These are phyloP conservation scores for Aspergillus sclerotioniger DNA, from an alignment of 495 filamentous ascomycete species.

Conservation along the genomic window DNA sequence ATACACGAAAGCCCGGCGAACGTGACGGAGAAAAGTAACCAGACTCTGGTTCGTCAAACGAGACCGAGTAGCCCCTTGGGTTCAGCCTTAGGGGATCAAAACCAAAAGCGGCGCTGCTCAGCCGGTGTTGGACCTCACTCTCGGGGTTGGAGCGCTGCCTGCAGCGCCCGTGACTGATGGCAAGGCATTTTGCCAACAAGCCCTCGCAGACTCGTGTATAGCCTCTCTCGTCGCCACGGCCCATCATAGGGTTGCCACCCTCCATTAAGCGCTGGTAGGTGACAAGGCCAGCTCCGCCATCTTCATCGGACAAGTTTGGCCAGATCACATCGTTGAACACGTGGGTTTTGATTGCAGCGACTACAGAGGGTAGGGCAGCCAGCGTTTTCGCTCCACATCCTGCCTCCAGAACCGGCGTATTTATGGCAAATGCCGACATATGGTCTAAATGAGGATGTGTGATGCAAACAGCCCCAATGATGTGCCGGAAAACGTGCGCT, in stretches of 20 bases:
- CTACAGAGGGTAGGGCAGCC: constrained; percentile 79
- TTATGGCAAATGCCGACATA: constrained; percentile 85
- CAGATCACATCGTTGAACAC: constrained; percentile 98
- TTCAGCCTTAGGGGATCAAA: constrained; percentile 28
- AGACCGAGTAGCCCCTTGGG: constrained; percentile 21
- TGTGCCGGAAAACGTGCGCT: constrained; percentile 66
- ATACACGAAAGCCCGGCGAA: constrained; percentile 19
- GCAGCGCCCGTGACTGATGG: constrained; percentile 84
- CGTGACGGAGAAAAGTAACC: constrained; percentile 23
- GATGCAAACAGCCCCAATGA: constrained; percentile 85
- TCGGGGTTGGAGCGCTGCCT: constrained; percentile 60
- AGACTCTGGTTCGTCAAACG: constrained; percentile 30
- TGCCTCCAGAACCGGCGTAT: constrained; percentile 78
- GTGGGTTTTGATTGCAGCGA: constrained; percentile 84
- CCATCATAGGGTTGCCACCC: constrained; percentile 78
- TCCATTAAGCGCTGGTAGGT: constrained; percentile 86
- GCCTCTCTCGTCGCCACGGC: constrained; percentile 69
- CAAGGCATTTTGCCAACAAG: constrained; percentile 71
- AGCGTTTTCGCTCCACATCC: constrained; percentile 74
- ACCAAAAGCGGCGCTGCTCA: constrained; percentile 47
- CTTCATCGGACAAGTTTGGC: constrained; percentile 96
- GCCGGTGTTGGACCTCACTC: constrained; percentile 56
- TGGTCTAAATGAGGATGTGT: constrained; percentile 96
- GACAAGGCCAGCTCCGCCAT: constrained; percentile 86
- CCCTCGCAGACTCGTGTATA: constrained; percentile 86